phyloP scores from a whole-genome alignment of 495 filamentous ascomycete genomes.

The Durotheca rogersii region DNA sequence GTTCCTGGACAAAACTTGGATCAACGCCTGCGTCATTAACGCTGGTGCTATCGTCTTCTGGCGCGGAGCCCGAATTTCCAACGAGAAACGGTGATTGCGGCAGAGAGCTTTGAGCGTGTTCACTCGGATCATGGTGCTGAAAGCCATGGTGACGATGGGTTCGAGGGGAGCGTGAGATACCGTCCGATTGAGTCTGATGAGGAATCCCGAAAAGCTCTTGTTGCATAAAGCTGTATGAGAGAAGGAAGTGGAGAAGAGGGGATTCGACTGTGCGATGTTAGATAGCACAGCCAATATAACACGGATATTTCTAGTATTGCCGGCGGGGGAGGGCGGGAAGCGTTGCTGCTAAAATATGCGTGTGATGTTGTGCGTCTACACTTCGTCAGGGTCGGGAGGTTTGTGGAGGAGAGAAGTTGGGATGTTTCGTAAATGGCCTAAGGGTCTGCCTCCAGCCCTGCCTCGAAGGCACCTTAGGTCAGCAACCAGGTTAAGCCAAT shows the following conservation, averaged over 20 bases:
- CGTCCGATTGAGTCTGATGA: slow-evolving; percentile 52
- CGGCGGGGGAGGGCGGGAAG: slow-evolving; percentile 3
- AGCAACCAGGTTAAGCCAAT: slow-evolving; percentile 2
- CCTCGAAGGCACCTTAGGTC: background rate
- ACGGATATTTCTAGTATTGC: background rate
- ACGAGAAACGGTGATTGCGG: slow-evolving; percentile 33
- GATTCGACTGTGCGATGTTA: slow-evolving; percentile 67
- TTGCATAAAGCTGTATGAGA: slow-evolving; percentile 78
- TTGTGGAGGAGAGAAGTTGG: slow-evolving; percentile 13
- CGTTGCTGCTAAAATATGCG: too few species aligned
- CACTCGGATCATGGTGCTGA: slow-evolving; percentile 51
- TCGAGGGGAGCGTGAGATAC: slow-evolving; percentile 43
- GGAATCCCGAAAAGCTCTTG: slow-evolving; percentile 67
- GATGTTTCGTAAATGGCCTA: slow-evolving; percentile 12
- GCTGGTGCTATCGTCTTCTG: slow-evolving; percentile 10
- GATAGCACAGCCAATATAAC: slow-evolving; percentile 38
- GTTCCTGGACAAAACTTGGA: slow-evolving; percentile 38
- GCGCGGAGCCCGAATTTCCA: slow-evolving; percentile 34
- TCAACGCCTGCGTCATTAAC: slow-evolving; percentile 32
- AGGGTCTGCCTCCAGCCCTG: slow-evolving; percentile 10
- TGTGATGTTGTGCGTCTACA: slow-evolving; percentile 14
- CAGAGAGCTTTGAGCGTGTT: slow-evolving; percentile 30
- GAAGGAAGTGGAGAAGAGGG: slow-evolving; percentile 35
- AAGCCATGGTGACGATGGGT: slow-evolving; percentile 74
- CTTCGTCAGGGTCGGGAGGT: background rate